Conservation (phyloP, 768 basidiomycete species). For the Epithele typhae region DNA sequence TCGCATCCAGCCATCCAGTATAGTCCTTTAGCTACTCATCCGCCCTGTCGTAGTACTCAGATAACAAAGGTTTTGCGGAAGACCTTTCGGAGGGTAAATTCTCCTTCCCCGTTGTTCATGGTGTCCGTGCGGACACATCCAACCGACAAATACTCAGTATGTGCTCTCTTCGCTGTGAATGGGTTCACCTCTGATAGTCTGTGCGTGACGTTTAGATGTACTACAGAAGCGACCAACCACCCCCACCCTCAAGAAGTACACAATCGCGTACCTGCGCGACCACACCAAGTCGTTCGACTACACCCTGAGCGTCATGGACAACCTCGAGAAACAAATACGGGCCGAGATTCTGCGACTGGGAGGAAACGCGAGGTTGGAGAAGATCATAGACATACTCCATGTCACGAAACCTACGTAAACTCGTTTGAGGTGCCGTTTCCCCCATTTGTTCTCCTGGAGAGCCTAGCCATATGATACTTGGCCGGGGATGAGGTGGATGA, state of each 20-base stretch:
- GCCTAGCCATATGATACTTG: no score
- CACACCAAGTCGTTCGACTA: constrained; percentile 87
- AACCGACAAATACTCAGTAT: constrained; percentile 83
- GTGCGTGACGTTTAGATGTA: constrained; percentile 55
- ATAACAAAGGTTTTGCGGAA: constrained; percentile 86
- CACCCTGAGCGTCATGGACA: constrained; percentile 63
- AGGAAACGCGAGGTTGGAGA: constrained; percentile 64
- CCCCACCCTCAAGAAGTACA: constrained; percentile 74
- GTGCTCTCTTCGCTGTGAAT: constrained; percentile 22
- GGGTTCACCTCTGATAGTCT: not conserved
- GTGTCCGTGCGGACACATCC: constrained; percentile 70
- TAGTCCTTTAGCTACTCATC: not conserved
- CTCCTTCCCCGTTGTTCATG: constrained; percentile 92
- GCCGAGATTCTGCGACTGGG: constrained; percentile 71
- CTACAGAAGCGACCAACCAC: constrained; percentile 85
- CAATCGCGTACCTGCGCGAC: constrained; percentile 71
- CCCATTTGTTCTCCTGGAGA: no score
- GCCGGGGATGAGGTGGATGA: no score
- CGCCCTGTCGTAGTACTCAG: constrained; percentile 55
- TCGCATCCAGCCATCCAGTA: not conserved
- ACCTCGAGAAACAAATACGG: constrained; percentile 62
- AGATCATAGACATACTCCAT: constrained; percentile 42
- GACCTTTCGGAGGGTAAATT: constrained; percentile 97
- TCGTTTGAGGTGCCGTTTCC: no score
- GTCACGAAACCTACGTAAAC: no score